Percentiles rank a stretch among this genome's conserved stretches.
Conservation (phyloP, 225 moss, liverwort and hornwort genomes). For the Antitrichia curtipendula region DNA sequence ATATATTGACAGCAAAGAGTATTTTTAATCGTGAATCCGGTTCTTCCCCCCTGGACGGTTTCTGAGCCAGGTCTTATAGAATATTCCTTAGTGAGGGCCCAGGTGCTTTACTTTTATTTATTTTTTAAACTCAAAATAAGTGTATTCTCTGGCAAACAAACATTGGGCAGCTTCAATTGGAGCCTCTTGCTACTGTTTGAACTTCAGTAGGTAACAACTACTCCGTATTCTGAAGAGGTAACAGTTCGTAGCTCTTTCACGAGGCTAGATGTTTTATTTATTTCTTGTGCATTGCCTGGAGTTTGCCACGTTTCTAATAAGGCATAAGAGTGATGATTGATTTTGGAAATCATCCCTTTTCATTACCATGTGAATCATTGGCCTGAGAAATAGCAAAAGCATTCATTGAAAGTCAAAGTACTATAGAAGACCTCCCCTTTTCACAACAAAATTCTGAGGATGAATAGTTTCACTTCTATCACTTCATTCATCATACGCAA, state of each 20-base stretch:
- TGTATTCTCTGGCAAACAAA: neutral
- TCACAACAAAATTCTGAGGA: no score
- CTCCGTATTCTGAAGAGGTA: neutral
- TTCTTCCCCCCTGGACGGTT: neutral
- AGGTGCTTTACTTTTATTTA: neutral
- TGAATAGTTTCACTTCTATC: no score
- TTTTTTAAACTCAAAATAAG: neutral
- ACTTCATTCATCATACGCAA: no score
- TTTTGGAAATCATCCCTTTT: no score
- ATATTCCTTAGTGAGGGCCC: neutral
- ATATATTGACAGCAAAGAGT: neutral
- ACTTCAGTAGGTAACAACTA: neutral
- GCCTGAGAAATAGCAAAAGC: no score
- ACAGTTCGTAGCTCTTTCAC: neutral
- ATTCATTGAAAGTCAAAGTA: no score
- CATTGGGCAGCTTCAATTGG: neutral
- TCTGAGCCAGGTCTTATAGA: neutral
- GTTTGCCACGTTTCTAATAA: neutral
- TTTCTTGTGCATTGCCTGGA: neutral
- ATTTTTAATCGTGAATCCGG: neutral
- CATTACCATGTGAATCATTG: no score
- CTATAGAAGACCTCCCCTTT: no score
- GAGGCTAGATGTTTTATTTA: neutral
- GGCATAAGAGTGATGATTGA: neutral
- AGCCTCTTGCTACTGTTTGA: neutral